phyloP scores from a whole-genome alignment of 306 rosid species.

The Dalbergia oliveri region DNA sequence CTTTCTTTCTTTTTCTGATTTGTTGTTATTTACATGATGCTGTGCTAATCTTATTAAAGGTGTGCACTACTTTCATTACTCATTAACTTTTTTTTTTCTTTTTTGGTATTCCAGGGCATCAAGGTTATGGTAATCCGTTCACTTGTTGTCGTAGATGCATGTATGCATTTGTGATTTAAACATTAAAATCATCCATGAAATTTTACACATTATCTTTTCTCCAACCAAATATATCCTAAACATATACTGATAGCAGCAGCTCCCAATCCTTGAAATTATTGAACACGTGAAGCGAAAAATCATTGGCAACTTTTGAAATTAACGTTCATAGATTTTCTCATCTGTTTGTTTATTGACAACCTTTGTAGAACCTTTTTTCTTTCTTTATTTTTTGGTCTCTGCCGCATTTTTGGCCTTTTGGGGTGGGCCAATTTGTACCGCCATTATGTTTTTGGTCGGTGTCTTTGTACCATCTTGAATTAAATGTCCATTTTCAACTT shows the following conservation, averaged over 20 bases:
- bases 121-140: conserved; percentile 13
- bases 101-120: background rate
- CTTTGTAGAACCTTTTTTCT: too few relatives aligned
- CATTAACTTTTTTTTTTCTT: background rate
- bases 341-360: too few relatives aligned
- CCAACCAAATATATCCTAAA: too few relatives aligned
- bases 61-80: background rate
- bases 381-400: too few relatives aligned
- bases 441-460: background rate
- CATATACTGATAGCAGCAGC: too few relatives aligned
- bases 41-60: conserved; percentile 3
- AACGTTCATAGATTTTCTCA: too few relatives aligned
- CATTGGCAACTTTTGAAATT: too few relatives aligned
- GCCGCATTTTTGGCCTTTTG: too few relatives aligned
- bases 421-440: too few relatives aligned
- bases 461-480: background rate
- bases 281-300: too few relatives aligned
- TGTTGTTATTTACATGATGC: background rate
- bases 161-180: conserved; percentile 11
- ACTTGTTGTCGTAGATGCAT: background rate
- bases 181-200: background rate
- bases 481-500: background rate
- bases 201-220: too few relatives aligned
- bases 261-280: too few relatives aligned
- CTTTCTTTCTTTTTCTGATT: background rate